Base-by-base conservation (phyloP, 1,139 yeast genomes). In the Blastobotrys proliferans region DNA sequence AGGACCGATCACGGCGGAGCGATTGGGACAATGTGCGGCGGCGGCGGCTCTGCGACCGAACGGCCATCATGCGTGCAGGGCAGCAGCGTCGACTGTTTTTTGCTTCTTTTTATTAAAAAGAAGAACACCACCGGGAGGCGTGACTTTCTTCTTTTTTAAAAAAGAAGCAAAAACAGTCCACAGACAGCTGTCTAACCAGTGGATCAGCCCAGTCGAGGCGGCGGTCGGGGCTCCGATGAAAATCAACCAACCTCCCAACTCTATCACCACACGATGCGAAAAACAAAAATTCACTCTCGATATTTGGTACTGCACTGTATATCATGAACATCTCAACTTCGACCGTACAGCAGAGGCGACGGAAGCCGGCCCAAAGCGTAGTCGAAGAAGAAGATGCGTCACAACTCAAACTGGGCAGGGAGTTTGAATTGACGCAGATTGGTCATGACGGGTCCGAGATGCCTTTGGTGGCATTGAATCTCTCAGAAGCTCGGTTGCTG, bases 291-390 rank as follows among this genome's bases (percentile, higher is more conserved):
- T 28, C 31, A 28, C 26, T 11, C 26, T 8, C 8, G 6, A 22
- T 22, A 8, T 11, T 8, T 22, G 6, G 6, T 11, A 22, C 26
- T 22, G 26, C 13, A 28, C 34, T 18, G 10, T 14, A 27, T 13
- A 34, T 13, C 14, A 87, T 88, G 96, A 88, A 87, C 65, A 81
- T 87, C 42, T 84, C 95, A 44, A 86, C 95, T 38, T 84, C 95
- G 48, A 85, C 96, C 9, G 76, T 87, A 43, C 92, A 90, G 30
- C 87, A 84, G 40, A 77, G 88, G 62, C 76, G 88, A 63, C 74
- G 88, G 60, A 81, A 85, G 53, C 82, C 83, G 35, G 90, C 83
- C 44, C 81, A 76, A 51, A 61, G 60, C 41, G 56, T 56, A 35
- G 54, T 54, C 35, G 80, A 75, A 51, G 97, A 90, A 58, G 97